Evolutionary conservation across 257 asterid genomes (phyloP), one percentile per base, ranked within the genome.

Genomic region (Solanum peruvianum): DNA sequence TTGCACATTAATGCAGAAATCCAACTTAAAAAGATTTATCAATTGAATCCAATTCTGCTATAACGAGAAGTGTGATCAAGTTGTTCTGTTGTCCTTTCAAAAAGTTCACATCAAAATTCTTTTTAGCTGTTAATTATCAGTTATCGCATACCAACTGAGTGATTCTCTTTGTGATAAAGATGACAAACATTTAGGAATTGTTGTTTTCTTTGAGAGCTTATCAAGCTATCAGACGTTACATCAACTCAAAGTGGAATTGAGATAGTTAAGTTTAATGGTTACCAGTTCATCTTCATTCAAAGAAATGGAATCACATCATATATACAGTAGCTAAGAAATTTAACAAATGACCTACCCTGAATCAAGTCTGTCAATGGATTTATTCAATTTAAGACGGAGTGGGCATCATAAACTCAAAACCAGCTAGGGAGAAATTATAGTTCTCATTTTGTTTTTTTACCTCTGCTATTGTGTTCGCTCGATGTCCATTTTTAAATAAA

Each of bases 401-500:
- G 69, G 27, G 20, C 69, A 81, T 49, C 85, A 31, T 81, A 18
- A 81, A 31, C 27, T 47, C 69, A 49, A 56, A 49, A 81, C 5
- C 27, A 49, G 27, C 69, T 81, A 29, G 69, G 13, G 14, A 31
- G 39, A 18, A 49, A 27, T 16, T 49, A 80, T 80, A 80, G 31
- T 49, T 29, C 12, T 49, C 20, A 42, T 39, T 47, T 31, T 27
- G 64, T 27, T 31, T 81, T 81, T 49, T 88, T 88, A 93, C 98
- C 94, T 90, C 88, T 35, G 2, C 62, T 44, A n/a, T 64, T 42
- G 87, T 64, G 83, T 89, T 92, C 39, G 76, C 27, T 35, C 20
- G 25, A 78, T 82, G 86, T 67, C 91, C 93, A 82, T 87, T 88
- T 25, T 82, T 81, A 87, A 94, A 95, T 87, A 94, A 81, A 64